Conservation (phyloP, 192 early-diverging fungal species). For the Dimargaris xerosporica region DNA sequence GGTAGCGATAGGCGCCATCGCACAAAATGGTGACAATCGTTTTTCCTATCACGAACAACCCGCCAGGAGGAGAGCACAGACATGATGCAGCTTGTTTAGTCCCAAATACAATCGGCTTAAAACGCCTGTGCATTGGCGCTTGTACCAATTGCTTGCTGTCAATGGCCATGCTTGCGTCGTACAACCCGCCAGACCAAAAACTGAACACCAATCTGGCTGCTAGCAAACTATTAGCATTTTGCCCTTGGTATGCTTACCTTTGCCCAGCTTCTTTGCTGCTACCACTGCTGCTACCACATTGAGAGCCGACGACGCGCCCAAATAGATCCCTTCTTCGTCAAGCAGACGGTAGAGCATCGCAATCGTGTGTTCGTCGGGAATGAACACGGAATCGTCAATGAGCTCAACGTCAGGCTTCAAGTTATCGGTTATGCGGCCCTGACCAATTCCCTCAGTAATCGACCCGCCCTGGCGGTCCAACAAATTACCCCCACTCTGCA, state of each 20-base stretch:
- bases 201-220: too few species aligned
- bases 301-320: slow-evolving; percentile 81
- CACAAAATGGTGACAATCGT: slow-evolving; percentile 75
- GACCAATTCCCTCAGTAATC: slow-evolving; percentile 92
- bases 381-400: slow-evolving; percentile 68
- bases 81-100: not conserved
- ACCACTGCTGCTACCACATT: slow-evolving; percentile 87
- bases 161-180: too few species aligned
- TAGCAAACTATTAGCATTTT: not conserved
- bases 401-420: slow-evolving; percentile 60
- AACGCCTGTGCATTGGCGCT: not conserved
- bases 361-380: slow-evolving; percentile 68
- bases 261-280: slow-evolving; percentile 73
- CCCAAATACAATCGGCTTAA: not conserved
- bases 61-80: not conserved
- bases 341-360: slow-evolving; percentile 77
- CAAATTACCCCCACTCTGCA: slow-evolving; percentile 48
- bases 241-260: slow-evolving; percentile 27
- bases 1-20: slow-evolving; percentile 81
- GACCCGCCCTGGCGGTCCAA: slow-evolving; percentile 63
- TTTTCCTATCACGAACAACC: slow-evolving; percentile 22
- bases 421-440: slow-evolving; percentile 87
- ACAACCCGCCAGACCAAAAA: too few species aligned
- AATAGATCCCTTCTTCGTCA: slow-evolving; percentile 87
- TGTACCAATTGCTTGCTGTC: not conserved